A percentile compares a stretch with the other conserved stretches of the same genome.
phyloP scores from a whole-genome alignment of 208 protist species.

The Angomonas desouzai region DNA sequence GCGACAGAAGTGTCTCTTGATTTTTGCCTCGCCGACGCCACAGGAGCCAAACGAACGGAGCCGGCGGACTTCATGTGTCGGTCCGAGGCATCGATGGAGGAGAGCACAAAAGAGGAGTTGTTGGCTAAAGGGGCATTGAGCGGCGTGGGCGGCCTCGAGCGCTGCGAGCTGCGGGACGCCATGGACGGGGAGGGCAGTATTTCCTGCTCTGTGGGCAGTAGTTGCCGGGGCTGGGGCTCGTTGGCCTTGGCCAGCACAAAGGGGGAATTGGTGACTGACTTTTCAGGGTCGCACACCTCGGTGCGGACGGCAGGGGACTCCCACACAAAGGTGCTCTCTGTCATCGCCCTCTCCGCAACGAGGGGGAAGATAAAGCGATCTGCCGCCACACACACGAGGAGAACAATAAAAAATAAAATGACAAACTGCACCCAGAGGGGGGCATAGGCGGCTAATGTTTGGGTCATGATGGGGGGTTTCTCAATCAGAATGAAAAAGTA shows the following conservation, averaged over 20 bases:
- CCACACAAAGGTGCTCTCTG: conserved; percentile 53
- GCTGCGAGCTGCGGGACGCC: not conserved
- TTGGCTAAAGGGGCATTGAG: not conserved
- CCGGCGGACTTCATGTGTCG: conserved; percentile 27
- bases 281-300: conserved; percentile 22
- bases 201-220: not conserved
- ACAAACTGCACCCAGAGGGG: conserved; percentile 45
- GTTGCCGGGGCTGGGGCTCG: not conserved
- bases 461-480: conserved; percentile 60
- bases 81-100: conserved; percentile 36
- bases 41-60: conserved; percentile 40
- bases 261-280: conserved; percentile 15
- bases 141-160: not conserved
- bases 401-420: conserved; percentile 34
- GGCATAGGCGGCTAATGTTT: conserved; percentile 43
- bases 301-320: conserved; percentile 55
- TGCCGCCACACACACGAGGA: conserved; percentile 33
- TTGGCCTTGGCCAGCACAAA: conserved; percentile 18
- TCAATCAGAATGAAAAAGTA: conserved; percentile 75
- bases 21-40: conserved; percentile 11
- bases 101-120: conserved; percentile 32
- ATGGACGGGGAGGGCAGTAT: not conserved
- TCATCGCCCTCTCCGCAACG: conserved; percentile 33
- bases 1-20: not conserved
- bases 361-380: conserved; percentile 41